Base-by-base conservation (phyloP, 352 stramenopile species). In the Phytopythium delawarense region DNA sequence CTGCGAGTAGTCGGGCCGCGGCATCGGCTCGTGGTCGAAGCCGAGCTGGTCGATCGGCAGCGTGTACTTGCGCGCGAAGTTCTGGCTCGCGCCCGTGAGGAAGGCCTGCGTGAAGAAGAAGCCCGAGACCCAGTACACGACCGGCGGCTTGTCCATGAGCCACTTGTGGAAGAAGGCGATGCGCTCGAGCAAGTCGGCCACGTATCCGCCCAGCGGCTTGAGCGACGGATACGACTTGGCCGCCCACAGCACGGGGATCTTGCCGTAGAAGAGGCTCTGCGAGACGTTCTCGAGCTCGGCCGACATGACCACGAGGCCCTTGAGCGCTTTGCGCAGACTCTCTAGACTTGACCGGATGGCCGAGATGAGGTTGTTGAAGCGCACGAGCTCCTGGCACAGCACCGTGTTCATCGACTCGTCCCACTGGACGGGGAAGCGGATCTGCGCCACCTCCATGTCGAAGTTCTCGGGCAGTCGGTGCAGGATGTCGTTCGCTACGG, bases 41-140 rank as follows among this genome's bases (percentile, higher is more conserved):
- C 78, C 77, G 11, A 94, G 70, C 56, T 92, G 80, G 62, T 92
- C 94, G 63, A 98, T 98, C 2, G 95, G 91, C 44, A 97, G 74
- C 62, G 85, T 92, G 67, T 98, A 94, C 63, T 94, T 92, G 3
- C 95, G 78, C 12, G 95, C 95, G 60, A 82, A 98, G 65, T 98
- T 98, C 67, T 98, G 95, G 61, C 94, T 93, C 44, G 89, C 93
- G 34, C 95, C 94, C 0, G 95, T 98, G 49, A 98, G 73, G 71
- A 98, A 98, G 16, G 94, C 93, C 74, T 98, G 90, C 4, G 95
- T 96, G 76, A 98, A 98, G 74, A 98, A 98, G 69, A 98, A 98
- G 1, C 94, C 92, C 21, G 83, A 96, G 59, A 98, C 85, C 95
- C 94, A 98, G 70, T 96, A 98, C 9, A 97, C 83, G 11, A 80